A percentile compares a stretch with the other conserved stretches of the same genome.
Evolutionary conservation across 1,284 basidiomycete species (phyloP).

Genomic region (Gymnopus androsaceus): DNA sequence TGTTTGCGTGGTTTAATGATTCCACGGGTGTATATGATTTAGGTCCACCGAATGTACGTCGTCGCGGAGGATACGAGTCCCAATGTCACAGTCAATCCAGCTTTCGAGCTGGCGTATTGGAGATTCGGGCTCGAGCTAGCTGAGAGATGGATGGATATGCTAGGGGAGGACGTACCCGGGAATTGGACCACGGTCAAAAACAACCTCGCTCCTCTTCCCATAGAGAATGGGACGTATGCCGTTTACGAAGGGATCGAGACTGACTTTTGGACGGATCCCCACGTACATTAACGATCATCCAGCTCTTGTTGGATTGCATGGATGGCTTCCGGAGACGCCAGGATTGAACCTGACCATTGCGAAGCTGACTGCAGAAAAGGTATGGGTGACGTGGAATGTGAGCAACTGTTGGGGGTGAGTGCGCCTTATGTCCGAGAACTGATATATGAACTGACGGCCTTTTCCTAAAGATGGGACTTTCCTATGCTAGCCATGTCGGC

Average conservation of each 20-base stretch:
- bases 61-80: slow-evolving; percentile 60
- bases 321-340: slow-evolving; percentile 56
- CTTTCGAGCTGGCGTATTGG: slow-evolving; percentile 64
- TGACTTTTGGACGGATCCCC: slow-evolving; percentile 54
- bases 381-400: slow-evolving; percentile 57
- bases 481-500: slow-evolving; percentile 65
- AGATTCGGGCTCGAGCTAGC: slow-evolving; percentile 51
- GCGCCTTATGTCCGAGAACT: too few relatives aligned
- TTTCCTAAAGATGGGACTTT: slow-evolving; percentile 64
- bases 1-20: slow-evolving; percentile 53
- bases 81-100: slow-evolving; percentile 53
- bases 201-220: slow-evolving; percentile 50
- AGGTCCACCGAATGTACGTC: slow-evolving; percentile 59
- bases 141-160: slow-evolving; percentile 45
- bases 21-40: slow-evolving; percentile 52
- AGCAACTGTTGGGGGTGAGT: slow-evolving; percentile 58
- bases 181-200: slow-evolving; percentile 48
- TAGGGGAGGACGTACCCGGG: slow-evolving; percentile 42
- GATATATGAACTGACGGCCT: too few relatives aligned
- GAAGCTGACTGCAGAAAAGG: slow-evolving; percentile 53
- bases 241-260: slow-evolving; percentile 57
- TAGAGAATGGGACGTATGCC: slow-evolving; percentile 49
- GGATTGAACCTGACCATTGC: slow-evolving; percentile 49
- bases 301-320: slow-evolving; percentile 54
- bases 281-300: slow-evolving; percentile 60